Percentiles rank a stretch among this genome's conserved stretches.
These are phyloP conservation scores for Rhizophlyctis rosea DNA, from an alignment of 192 early-diverging fungal species.

Conservation along the genomic window DNA sequence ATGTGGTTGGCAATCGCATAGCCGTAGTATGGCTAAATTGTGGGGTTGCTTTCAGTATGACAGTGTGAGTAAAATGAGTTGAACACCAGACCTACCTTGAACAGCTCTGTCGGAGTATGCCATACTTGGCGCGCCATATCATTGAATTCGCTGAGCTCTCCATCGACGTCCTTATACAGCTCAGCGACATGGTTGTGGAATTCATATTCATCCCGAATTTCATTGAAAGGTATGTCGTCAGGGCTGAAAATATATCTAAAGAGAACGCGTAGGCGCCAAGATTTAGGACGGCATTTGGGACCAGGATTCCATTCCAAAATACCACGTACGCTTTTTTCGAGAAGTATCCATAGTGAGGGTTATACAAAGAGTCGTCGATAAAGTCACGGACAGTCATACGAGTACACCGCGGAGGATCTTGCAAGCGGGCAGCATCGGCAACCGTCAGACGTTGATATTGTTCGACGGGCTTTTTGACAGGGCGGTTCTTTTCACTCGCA, in stretches of 20 bases:
- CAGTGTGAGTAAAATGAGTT: too few species aligned
- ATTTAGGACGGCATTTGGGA: too few species aligned
- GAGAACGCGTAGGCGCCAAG: too few species aligned
- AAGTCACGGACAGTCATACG: slow-evolving; percentile 66
- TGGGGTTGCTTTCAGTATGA: slow-evolving; percentile 1
- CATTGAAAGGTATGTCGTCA: slow-evolving; percentile 49
- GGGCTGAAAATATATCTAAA: slow-evolving; percentile 37
- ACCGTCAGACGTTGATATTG: slow-evolving; percentile 18
- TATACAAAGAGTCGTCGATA: slow-evolving; percentile 93
- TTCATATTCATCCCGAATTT: slow-evolving; percentile 71
- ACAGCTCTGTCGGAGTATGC: slow-evolving; percentile 97
- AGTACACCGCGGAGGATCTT: slow-evolving; percentile 16
- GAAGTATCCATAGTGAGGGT: slow-evolving; percentile 97
- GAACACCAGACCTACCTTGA: slow-evolving; percentile 55
- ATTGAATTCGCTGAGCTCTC: slow-evolving; percentile 28
- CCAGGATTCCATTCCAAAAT: neutral
- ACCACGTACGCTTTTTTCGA: slow-evolving; percentile 78
- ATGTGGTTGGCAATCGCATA: slow-evolving; percentile 88
- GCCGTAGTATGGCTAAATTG: slow-evolving; percentile 80
- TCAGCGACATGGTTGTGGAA: slow-evolving; percentile 78
- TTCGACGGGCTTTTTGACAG: slow-evolving; percentile 12
- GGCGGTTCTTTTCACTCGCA: too few species aligned
- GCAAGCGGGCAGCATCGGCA: slow-evolving; percentile 5
- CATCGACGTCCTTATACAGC: slow-evolving; percentile 54
- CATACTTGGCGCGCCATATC: slow-evolving; percentile 83